A percentile compares a stretch with the other conserved stretches of the same genome.
phyloP scores from a whole-genome alignment of 805 yeast species.

The Wickerhamiella dianesei region DNA sequence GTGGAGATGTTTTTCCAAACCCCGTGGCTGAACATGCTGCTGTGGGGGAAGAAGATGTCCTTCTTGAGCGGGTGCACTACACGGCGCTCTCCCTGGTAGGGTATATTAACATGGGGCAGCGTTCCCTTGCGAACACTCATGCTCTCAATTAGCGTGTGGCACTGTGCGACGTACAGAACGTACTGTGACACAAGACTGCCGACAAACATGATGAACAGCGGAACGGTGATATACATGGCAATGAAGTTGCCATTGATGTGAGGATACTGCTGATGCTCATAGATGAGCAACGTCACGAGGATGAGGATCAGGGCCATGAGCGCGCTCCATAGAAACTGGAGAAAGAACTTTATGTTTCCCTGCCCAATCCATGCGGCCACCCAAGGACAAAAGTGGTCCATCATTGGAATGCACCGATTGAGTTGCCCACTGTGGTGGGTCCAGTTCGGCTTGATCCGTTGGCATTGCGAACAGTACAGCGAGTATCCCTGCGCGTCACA shows the following conservation, averaged over 20 bases:
- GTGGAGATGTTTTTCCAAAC: constrained; percentile 16
- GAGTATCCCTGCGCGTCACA: constrained; percentile 70
- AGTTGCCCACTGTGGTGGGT: constrained; percentile 52
- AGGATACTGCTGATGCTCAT: constrained; percentile 21
- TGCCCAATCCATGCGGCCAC: constrained; percentile 61
- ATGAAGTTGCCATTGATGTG: constrained; percentile 36
- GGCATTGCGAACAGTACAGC: constrained; percentile 56
- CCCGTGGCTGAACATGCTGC: constrained; percentile 22
- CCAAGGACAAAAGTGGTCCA: constrained; percentile 80
- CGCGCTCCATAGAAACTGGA: constrained; percentile 32
- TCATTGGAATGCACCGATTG: constrained; percentile 49
- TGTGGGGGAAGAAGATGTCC: constrained; percentile 16
- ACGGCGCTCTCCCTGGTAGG: constrained; percentile 27
- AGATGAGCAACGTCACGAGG: constrained; percentile 28
- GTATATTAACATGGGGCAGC: constrained; percentile 26
- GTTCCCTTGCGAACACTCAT: constrained; percentile 25
- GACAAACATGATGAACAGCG: constrained; percentile 35
- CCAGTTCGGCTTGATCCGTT: constrained; percentile 50
- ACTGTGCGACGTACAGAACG: constrained; percentile 29
- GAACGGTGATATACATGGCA: constrained; percentile 33
- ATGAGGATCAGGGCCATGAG: constrained; percentile 30
- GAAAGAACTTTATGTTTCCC: constrained; percentile 46
- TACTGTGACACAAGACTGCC: constrained; percentile 33
- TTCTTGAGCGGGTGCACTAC: constrained; percentile 35
- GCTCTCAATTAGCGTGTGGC: constrained; percentile 35